phyloP scores from a whole-genome alignment of 306 rosid species.

The Acmispon strigosus region DNA sequence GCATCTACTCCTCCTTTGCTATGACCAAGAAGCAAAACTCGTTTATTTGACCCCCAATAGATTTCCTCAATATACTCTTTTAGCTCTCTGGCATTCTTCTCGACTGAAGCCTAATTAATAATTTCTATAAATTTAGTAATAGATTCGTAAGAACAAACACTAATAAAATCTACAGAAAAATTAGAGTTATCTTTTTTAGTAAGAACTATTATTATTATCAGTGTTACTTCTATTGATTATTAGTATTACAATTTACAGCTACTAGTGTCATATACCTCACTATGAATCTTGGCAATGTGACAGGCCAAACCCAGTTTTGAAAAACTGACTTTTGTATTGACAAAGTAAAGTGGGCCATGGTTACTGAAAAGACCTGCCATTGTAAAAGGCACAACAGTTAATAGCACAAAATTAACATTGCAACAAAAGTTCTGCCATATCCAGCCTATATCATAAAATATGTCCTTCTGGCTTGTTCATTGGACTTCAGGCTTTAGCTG shows the following conservation, averaged over 20 bases:
- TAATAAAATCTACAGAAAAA: neutral
- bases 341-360: conserved; percentile 95
- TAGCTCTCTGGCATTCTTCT: conserved; percentile 91
- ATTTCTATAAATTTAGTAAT: conserved; percentile 24
- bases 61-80: conserved; percentile 93
- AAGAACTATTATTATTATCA: conserved; percentile 4
- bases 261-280: conserved; percentile 58
- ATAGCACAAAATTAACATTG: conserved; percentile 6
- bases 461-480: neutral
- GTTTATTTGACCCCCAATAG: conserved; percentile 89
- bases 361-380: conserved; percentile 90
- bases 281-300: conserved; percentile 97
- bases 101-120: conserved; percentile 72
- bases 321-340: conserved; percentile 64
- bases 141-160: neutral
- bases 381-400: conserved; percentile 5
- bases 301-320: conserved; percentile 93
- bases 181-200: neutral
- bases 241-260: neutral
- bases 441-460: neutral
- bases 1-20: conserved; percentile 99
- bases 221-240: neutral
- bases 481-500: neutral
- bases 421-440: conserved; percentile 8
- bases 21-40: conserved; percentile 93